Conservation (phyloP, 2,329 filamentous ascomycete genomes). For the Aspergillus hortae region DNA sequence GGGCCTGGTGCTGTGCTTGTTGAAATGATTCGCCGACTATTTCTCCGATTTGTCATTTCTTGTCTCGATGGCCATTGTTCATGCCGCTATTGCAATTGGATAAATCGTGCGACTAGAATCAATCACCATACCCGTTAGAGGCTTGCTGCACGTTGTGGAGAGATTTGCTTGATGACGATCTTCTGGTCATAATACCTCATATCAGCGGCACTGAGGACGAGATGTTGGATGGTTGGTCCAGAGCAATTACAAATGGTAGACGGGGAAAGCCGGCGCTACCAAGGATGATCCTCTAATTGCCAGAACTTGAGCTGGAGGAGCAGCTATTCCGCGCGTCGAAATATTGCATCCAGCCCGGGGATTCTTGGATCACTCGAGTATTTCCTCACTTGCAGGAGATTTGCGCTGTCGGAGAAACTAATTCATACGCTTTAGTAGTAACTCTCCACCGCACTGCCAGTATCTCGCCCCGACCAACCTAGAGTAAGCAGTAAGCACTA, state of each 20-base stretch:
- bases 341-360: background rate
- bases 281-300: background rate
- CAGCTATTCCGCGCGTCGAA: background rate
- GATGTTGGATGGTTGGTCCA: background rate
- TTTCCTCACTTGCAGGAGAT: background rate
- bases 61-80: background rate
- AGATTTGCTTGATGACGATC: background rate
- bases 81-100: background rate
- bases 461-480: background rate
- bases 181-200: too few relatives aligned
- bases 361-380: background rate
- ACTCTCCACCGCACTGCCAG: background rate
- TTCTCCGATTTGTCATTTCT: background rate
- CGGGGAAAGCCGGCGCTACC: background rate
- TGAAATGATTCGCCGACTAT: background rate
- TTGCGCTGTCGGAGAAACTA: background rate
- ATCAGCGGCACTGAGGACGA: too few relatives aligned
- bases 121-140: background rate
- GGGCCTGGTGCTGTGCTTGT: background rate
- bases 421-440: background rate
- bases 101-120: background rate
- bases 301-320: background rate
- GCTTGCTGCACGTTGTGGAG: background rate
- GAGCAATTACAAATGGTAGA: background rate
- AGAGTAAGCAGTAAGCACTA: background rate